Conservation (phyloP, 805 yeast genomes). For the Candida dendrica region DNA sequence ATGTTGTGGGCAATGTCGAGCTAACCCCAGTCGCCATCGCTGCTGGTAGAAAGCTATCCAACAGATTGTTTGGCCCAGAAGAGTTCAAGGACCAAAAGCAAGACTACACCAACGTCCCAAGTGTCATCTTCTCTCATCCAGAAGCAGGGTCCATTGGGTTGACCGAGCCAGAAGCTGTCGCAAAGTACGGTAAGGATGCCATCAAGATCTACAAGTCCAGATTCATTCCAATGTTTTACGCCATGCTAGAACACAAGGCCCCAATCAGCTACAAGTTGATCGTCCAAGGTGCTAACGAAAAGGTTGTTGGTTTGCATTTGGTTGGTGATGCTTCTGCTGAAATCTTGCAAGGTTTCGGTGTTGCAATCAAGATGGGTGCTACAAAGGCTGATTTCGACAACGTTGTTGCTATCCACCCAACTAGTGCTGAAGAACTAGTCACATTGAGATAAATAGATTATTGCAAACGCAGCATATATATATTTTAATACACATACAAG, state of each 20-base stretch:
- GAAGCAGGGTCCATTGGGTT: conserved; percentile 94
- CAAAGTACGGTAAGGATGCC: conserved; percentile 70
- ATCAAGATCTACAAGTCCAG: conserved; percentile 75
- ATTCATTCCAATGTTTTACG: conserved; percentile 90
- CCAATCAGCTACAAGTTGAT: conserved; percentile 85
- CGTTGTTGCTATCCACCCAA: conserved; percentile 98
- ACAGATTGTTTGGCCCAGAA: conserved; percentile 83
- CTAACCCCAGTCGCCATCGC: conserved; percentile 98
- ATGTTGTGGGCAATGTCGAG: conserved; percentile 87
- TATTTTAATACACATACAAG: too few species aligned
- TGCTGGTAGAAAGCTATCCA: conserved; percentile 90
- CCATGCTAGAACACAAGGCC: conserved; percentile 70
- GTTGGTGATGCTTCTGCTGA: conserved; percentile 90
- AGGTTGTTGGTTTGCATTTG: conserved; percentile 90
- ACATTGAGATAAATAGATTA: conserved; percentile 33
- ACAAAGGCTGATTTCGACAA: conserved; percentile 92
- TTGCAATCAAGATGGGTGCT: conserved; percentile 98
- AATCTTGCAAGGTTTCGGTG: conserved; percentile 97
- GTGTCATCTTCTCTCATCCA: conserved; percentile 97
- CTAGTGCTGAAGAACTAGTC: conserved; percentile 95
- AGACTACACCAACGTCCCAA: conserved; percentile 82
- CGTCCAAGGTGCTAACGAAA: conserved; percentile 73
- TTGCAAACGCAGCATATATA: too few species aligned
- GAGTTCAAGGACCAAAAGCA: conserved; percentile 66
- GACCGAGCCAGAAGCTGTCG: conserved; percentile 69